Evolutionary conservation across 2,329 filamentous ascomycete genomes (phyloP), one percentile per base, ranked within the genome.

Genomic region (Pestalotiopsis fici): DNA sequence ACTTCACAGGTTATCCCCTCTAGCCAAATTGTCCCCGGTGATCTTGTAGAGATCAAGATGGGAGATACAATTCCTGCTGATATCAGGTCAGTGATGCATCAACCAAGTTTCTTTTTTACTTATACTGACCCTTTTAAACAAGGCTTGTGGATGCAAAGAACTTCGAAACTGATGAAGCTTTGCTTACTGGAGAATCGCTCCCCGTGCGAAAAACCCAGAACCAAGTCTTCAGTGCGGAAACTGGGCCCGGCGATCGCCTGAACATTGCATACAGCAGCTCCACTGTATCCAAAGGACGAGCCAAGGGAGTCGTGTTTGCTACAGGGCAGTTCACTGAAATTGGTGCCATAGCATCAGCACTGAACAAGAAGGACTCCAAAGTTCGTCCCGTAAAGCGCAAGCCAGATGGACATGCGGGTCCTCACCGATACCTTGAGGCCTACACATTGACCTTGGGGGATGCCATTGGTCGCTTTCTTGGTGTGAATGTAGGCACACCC

Each of bases 401-500:
- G 56, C 78, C 83, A 2, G 80, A 87, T 66, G 87, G 88, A 50
- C 79, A 83, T 66, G 84, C 84, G 15, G 83, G 84, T 71, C 83
- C 85, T 67, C 81, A 85, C 60, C 85, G 85, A 72, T 86, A 88
- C 69, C 69, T 82, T 23, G 77, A 83, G 70, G 82, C 82, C 43
- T 82, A 78, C 50, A 78, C 78, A 11, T 71, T 84, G 78, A 90
- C 88, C 3, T 76, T 84, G 54, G 84, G 82, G 13, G 88, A 91
- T 74, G 86, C 85, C 6, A 78, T 90, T 67, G 88, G 88, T 4
- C 82, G 84, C 47, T 91, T 93, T 74, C 82, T 93, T 7, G 90
- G 91, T 64, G 85, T 92, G 67, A 90, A 87, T 66, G 86, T 91
- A 13, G 91, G 91, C 59, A 93, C 91, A 11, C 91, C 91, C 2